Conservation (phyloP, 768 basidiomycete species). For the Tricholoma furcatifolium region DNA sequence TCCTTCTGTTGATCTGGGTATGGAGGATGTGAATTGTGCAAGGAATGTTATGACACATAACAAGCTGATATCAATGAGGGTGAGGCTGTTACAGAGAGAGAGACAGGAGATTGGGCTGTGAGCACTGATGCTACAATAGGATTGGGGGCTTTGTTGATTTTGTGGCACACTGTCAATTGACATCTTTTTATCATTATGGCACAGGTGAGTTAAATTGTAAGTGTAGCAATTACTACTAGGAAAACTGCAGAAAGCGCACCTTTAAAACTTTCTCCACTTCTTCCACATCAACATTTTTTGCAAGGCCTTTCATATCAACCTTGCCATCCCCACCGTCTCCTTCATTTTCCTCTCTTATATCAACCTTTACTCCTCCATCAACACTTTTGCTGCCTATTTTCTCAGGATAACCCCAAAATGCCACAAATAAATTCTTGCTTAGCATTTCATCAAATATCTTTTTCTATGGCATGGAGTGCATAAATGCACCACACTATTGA, state of each 20-base stretch:
- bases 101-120: constrained; percentile 17
- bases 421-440: constrained; percentile 86
- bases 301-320: constrained; percentile 86
- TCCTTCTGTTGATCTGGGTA: constrained; percentile 11
- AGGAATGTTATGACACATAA: constrained; percentile 49
- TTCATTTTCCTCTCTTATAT: constrained; percentile 67
- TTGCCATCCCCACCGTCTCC: constrained; percentile 73
- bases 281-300: constrained; percentile 77
- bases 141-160: constrained; percentile 43
- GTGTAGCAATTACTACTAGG: too few relatives aligned
- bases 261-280: constrained; percentile 89
- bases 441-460: constrained; percentile 86
- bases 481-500: neutral
- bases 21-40: constrained; percentile 52
- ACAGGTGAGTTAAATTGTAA: constrained; percentile 17
- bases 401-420: constrained; percentile 92
- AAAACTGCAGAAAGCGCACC: constrained; percentile 39
- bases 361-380: constrained; percentile 63
- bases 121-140: constrained; percentile 15
- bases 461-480: constrained; percentile 33
- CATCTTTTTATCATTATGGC: constrained; percentile 86
- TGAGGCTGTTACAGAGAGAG: constrained; percentile 21
- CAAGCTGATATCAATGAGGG: constrained; percentile 22
- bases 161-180: constrained; percentile 73
- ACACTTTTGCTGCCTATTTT: constrained; percentile 79